These are phyloP conservation scores for Trypethelium eluteriae DNA, from an alignment of 495 filamentous ascomycete genomes.

Conservation along the genomic window DNA sequence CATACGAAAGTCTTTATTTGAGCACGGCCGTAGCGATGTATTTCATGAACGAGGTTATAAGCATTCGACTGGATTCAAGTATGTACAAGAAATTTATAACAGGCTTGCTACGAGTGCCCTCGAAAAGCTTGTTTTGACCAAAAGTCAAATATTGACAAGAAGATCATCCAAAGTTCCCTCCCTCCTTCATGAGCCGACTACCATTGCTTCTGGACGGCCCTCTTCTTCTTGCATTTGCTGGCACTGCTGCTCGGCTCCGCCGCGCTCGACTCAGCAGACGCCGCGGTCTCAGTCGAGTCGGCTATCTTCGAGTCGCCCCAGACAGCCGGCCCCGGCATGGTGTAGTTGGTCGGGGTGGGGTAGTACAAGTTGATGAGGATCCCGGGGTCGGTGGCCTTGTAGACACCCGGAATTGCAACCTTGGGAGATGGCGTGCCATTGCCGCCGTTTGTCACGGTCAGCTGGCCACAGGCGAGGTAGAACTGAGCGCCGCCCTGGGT, in stretches of 20 bases:
- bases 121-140: too few species aligned
- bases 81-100: too few species aligned
- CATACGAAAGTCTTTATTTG: too few species aligned
- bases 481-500: constrained; percentile 43
- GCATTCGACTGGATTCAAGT: too few species aligned
- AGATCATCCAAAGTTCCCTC: neutral
- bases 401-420: constrained; percentile 47
- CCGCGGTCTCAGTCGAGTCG: neutral
- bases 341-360: neutral
- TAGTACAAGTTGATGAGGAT: constrained; percentile 43
- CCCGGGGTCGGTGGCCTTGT: constrained; percentile 42
- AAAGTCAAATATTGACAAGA: neutral
- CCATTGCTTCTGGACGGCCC: neutral
- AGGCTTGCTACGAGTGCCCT: too few species aligned
- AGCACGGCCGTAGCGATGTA: too few species aligned
- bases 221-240: neutral
- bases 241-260: neutral
- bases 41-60: too few species aligned
- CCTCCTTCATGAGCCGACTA: neutral
- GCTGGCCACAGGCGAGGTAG: constrained; percentile 51
- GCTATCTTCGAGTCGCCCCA: constrained; percentile 2
- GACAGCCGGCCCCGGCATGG: constrained; percentile 4
- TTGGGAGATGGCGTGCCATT: constrained; percentile 39
- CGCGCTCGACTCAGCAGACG: neutral
- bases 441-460: constrained; percentile 51